These are phyloP conservation scores for Fusarium anguioides DNA, from an alignment of 2,329 filamentous ascomycete genomes.

Conservation along the genomic window DNA sequence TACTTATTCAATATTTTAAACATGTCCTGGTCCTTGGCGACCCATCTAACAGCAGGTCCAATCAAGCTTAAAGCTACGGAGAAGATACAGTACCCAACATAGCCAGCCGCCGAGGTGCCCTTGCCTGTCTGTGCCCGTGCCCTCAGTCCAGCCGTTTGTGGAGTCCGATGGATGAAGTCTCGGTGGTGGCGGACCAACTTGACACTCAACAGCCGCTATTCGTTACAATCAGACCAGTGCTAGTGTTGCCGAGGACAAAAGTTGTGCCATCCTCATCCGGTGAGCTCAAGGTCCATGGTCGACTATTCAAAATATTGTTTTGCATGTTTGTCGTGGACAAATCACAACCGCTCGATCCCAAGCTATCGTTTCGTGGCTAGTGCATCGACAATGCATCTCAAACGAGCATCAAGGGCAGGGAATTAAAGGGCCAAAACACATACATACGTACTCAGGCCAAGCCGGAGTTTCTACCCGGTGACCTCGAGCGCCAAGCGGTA, in stretches of 20 bases:
- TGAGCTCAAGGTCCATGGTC: background rate
- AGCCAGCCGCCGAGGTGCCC: background rate
- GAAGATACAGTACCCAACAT: background rate
- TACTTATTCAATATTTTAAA: slow-evolving; percentile 32
- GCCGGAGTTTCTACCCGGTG: slow-evolving; percentile 26
- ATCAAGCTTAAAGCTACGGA: too few species aligned
- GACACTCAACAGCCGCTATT: slow-evolving; percentile 30
- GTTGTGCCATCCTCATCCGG: slow-evolving; percentile 2
- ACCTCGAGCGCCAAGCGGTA: slow-evolving; percentile 20
- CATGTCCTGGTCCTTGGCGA: background rate
- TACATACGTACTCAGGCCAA: slow-evolving; percentile 3
- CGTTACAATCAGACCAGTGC: slow-evolving; percentile 1
- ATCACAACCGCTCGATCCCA: slow-evolving; percentile 16
- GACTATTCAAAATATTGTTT: slow-evolving; percentile 8
- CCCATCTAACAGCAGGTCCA: background rate
- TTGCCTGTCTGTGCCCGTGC: background rate
- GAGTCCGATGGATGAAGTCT: background rate
- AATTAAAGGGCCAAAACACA: slow-evolving; percentile 4
- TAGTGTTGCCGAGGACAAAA: slow-evolving; percentile 2
- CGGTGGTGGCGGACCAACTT: slow-evolving; percentile 19
- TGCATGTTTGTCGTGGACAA: slow-evolving; percentile 11
- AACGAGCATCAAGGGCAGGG: slow-evolving; percentile 2
- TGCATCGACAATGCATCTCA: slow-evolving; percentile 6
- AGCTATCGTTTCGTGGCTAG: slow-evolving; percentile 24
- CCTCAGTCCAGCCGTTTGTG: background rate